Percentiles rank a stretch among this genome's conserved stretches.
Conservation (phyloP, 768 basidiomycete species). For the Sarcodon aspratus region DNA sequence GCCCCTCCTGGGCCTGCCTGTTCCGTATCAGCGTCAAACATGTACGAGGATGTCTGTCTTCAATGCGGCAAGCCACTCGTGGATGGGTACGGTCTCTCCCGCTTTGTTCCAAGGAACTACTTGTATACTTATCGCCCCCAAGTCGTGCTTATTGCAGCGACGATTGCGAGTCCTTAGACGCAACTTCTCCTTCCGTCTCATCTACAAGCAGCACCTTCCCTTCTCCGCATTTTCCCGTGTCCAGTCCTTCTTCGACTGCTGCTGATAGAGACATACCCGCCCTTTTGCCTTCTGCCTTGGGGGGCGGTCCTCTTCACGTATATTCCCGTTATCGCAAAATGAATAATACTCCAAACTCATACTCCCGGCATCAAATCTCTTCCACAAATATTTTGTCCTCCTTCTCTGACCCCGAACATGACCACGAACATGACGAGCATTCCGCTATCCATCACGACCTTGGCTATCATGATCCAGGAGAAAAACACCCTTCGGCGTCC, state of each 20-base stretch:
- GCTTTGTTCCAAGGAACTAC: not conserved
- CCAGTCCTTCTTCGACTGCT: constrained; percentile 11
- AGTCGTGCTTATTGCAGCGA: constrained; percentile 66
- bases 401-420: constrained; percentile 60
- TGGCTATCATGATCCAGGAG: not conserved
- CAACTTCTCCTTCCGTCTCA: constrained; percentile 56
- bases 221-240: constrained; percentile 48
- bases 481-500: constrained; percentile 10
- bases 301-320: constrained; percentile 34
- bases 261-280: constrained; percentile 45
- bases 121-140: not conserved
- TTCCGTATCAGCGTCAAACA: not conserved
- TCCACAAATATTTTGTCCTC: constrained; percentile 58
- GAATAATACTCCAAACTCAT: constrained; percentile 22
- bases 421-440: constrained; percentile 35
- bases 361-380: constrained; percentile 41
- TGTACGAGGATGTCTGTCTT: not conserved
- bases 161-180: constrained; percentile 50
- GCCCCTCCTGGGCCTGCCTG: not conserved
- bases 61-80: not conserved
- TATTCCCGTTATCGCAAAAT: constrained; percentile 3
- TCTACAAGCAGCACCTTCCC: constrained; percentile 58
- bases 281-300: constrained; percentile 44
- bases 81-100: not conserved
- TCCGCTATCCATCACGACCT: constrained; percentile 19